Evolutionary conservation across 1,284 basidiomycete species (phyloP).

Genomic region (Takashimella koratensis): DNA sequence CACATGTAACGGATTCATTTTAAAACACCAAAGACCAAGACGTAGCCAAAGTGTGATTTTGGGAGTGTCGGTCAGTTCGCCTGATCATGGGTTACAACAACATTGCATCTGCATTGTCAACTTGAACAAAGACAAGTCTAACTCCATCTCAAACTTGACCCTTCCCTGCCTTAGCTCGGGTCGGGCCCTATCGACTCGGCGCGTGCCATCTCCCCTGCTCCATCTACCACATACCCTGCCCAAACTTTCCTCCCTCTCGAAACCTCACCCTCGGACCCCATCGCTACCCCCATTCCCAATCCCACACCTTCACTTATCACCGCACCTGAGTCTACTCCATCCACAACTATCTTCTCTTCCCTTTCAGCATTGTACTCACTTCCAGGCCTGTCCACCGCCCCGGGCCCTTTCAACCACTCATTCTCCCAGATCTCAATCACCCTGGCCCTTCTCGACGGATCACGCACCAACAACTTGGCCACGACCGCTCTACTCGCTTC

Average conservation of each 20-base stretch:
- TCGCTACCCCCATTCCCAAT: conserved; percentile 60
- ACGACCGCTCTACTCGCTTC: conserved; percentile 54
- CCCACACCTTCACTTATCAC: too few species aligned
- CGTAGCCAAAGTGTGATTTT: too few species aligned
- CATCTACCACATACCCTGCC: conserved; percentile 36
- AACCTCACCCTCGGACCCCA: conserved; percentile 26
- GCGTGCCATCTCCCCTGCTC: conserved; percentile 22
- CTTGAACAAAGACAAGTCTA: too few species aligned
- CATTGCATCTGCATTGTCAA: too few species aligned
- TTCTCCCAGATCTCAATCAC: conserved; percentile 65
- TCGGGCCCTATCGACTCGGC: conserved; percentile 6
- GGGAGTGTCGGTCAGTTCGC: too few species aligned
- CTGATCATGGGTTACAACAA: too few species aligned
- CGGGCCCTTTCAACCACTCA: conserved; percentile 57
- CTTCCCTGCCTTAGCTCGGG: neutral
- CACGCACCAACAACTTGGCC: conserved; percentile 61
- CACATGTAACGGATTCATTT: too few species aligned
- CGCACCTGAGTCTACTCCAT: too few species aligned
- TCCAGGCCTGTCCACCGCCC: conserved; percentile 20
- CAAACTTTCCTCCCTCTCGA: conserved; percentile 20
- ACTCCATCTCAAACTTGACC: neutral
- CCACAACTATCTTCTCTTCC: too few species aligned
- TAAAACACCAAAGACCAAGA: too few species aligned
- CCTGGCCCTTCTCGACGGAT: conserved; percentile 60
- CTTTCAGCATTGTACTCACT: too few species aligned